Base-by-base conservation (phyloP, 192 early-diverging fungal species). In the Globomyces pollinis-pini region DNA sequence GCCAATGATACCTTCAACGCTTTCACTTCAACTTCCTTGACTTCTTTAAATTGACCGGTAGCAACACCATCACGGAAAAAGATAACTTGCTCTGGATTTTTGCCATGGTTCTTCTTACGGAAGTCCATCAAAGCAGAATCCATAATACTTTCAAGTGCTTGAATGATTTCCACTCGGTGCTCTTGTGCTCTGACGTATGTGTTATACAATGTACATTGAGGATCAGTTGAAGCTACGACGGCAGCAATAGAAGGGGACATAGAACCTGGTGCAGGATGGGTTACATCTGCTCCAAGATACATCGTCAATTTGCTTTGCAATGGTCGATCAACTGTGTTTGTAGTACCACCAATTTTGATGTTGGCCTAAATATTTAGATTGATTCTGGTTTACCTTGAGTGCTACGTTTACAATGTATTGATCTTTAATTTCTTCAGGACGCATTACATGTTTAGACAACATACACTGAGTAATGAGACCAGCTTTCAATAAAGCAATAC, bases 331-430 rank as follows among this genome's bases (percentile, higher is more conserved):
- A 45, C 21, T 28, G 55, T 11, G 20, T 50, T 50, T 0, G 59
- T 32, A 4, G 15, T 28, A n/a, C 61, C 49, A 32, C 38, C 61
- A 4, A 39, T 9, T 26, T 57, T 29, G 32, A 38, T 44, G 12
- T 60, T 51, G 24, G 57, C 65, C n/a, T n/a, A n/a, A n/a, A n/a
- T n/a, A n/a, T n/a, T n/a, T n/a, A n/a, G n/a, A n/a, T n/a, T n/a
- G n/a, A n/a, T n/a, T n/a, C n/a, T n/a, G n/a, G n/a, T n/a, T n/a
- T n/a, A n/a, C n/a, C 79, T 94, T 94, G 18, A 94, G 65, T 30
- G 85, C 86, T 3, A 96, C 76, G 60, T 96, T 96, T 28, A 84
- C 86, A 38, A 86, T 81, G 72, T 91, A 93, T 67, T 90, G 88
- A 33, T 74, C 71, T 58, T 84, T 89, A 16, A 70, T 53, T 1